Conservation (phyloP, 192 early-diverging fungal species). For the Podila verticillata region DNA sequence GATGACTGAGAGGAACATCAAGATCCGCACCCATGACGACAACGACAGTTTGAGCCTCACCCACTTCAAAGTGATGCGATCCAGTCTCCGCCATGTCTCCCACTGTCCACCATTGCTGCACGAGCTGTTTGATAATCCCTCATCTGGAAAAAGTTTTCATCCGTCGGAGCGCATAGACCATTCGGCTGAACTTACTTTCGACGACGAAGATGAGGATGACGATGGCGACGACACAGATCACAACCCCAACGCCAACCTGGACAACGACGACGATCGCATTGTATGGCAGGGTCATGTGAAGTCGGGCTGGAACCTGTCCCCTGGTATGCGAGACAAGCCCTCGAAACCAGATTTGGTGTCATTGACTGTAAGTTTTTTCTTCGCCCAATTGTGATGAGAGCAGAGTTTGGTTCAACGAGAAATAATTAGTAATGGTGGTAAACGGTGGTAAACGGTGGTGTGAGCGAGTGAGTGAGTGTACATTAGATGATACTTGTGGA, state of each 20-base stretch:
- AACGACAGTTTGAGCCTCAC: not conserved
- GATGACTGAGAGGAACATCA: not conserved
- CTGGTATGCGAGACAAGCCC: conserved; percentile 4
- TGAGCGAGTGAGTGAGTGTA: too few species aligned
- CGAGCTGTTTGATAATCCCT: not conserved
- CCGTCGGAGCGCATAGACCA: not conserved
- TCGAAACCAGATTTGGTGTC: not conserved
- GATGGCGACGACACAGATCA: not conserved
- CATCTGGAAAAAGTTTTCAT: conserved; percentile 2
- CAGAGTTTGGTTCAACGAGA: too few species aligned
- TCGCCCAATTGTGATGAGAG: not conserved
- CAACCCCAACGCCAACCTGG: not conserved
- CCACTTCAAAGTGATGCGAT: not conserved
- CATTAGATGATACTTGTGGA: too few species aligned
- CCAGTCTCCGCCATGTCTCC: not conserved
- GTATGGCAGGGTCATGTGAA: not conserved
- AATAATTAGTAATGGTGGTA: too few species aligned
- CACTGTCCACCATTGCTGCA: not conserved
- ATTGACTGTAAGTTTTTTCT: conserved; percentile 8
- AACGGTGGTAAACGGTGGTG: too few species aligned
- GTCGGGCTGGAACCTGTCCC: too few species aligned
- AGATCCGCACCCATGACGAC: not conserved
- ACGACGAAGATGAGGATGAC: not conserved
- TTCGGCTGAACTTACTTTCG: not conserved
- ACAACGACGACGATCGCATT: not conserved